Conservation (phyloP, 192 early-diverging fungal genomes). For the Backusella mclennaniae region DNA sequence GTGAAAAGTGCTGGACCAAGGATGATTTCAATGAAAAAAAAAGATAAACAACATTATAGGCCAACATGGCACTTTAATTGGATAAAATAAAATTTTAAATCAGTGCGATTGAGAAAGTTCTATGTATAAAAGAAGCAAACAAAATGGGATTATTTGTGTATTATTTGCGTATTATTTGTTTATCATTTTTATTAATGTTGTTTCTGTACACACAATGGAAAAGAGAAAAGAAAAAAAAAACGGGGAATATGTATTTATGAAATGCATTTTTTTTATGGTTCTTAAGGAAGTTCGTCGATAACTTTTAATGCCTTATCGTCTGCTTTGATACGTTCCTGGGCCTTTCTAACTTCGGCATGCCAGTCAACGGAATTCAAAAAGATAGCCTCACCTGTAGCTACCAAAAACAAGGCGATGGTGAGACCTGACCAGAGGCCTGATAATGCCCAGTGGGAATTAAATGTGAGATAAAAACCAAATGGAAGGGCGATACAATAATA, state of each 20-base stretch:
- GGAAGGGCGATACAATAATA: conserved; percentile 60
- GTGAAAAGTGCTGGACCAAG: too few species aligned
- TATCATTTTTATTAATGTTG: neutral
- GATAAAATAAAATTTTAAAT: neutral
- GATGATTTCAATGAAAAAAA: too few species aligned
- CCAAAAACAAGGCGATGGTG: conserved; percentile 33
- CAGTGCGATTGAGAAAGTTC: neutral
- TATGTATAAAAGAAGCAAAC: neutral
- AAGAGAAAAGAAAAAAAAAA: neutral
- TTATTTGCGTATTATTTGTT: neutral
- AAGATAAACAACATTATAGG: too few species aligned
- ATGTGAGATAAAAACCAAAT: conserved; percentile 53
- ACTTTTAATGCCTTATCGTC: neutral
- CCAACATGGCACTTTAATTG: neutral
- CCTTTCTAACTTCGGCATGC: conserved; percentile 2
- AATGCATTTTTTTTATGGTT: neutral
- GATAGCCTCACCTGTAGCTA: neutral
- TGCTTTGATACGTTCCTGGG: neutral
- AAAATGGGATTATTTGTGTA: neutral
- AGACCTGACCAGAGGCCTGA: conserved; percentile 52
- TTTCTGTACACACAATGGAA: neutral
- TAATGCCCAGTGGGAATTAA: conserved; percentile 40
- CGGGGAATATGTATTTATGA: conserved; percentile 4
- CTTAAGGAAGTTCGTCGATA: neutral
- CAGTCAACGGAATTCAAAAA: conserved; percentile 14